Conservation (phyloP, 192 early-diverging fungal species). For the Neocallimastix lanati region DNA sequence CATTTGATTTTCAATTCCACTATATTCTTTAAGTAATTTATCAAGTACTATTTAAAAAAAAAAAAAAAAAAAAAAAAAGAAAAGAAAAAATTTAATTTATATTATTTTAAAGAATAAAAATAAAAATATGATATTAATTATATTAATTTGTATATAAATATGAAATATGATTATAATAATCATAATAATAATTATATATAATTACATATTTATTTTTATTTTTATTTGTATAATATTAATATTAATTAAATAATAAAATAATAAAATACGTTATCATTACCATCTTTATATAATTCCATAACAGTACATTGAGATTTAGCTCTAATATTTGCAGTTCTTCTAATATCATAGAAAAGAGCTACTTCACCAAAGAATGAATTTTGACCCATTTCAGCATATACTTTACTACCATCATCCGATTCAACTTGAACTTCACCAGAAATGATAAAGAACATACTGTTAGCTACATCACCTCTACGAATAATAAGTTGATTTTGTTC, state of each 20-base stretch:
- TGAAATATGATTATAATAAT: too few relatives aligned
- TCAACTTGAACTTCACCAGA: constrained; percentile 28
- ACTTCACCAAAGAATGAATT: constrained; percentile 33
- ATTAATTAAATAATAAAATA: neutral
- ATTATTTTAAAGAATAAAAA: too few relatives aligned
- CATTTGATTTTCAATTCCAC: constrained; percentile 10
- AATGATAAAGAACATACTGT: constrained; percentile 30
- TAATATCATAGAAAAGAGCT: constrained; percentile 28
- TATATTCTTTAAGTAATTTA: constrained; percentile 15
- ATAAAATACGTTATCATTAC: too few relatives aligned
- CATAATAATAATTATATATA: too few relatives aligned
- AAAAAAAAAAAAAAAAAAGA: too few relatives aligned
- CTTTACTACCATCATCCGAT: constrained; percentile 18
- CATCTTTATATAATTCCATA: constrained; percentile 27
- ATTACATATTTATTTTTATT: too few relatives aligned
- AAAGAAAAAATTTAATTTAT: too few relatives aligned
- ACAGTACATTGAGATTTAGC: constrained; percentile 16
- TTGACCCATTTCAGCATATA: constrained; percentile 20
- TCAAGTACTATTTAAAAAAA: too few relatives aligned
- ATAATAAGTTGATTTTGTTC: constrained; percentile 17
- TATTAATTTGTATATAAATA: too few relatives aligned
- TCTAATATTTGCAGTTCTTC: constrained; percentile 27
- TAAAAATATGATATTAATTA: too few relatives aligned
- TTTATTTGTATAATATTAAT: too few relatives aligned
- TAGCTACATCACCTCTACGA: constrained; percentile 18